Evolutionary conservation across 805 yeast species (phyloP).

Genomic region (Tetrapisispora pingtungensis): DNA sequence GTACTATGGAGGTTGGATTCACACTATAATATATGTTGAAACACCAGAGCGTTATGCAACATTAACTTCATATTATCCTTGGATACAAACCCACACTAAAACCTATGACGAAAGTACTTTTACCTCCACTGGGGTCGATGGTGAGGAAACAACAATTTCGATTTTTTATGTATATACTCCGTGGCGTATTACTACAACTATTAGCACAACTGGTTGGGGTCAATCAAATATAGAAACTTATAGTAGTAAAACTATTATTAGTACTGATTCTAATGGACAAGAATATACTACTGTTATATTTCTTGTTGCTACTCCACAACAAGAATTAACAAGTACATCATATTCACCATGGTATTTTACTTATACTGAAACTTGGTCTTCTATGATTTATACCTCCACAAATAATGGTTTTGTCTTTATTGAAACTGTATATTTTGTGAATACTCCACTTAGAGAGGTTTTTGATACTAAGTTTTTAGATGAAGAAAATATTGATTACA

Average conservation of each 20-base stretch:
- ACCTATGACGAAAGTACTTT: background rate
- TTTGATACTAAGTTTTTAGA: background rate
- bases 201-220: constrained; percentile 1
- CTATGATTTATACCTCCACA: background rate
- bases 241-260: background rate
- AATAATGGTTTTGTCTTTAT: background rate
- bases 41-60: background rate
- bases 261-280: background rate
- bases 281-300: constrained; percentile 3
- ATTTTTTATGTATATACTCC: background rate
- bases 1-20: background rate
- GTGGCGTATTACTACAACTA: background rate
- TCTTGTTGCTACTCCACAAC: constrained; percentile 2
- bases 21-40: background rate
- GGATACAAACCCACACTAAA: background rate
- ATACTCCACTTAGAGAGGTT: background rate
- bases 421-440: background rate
- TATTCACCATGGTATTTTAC: background rate
- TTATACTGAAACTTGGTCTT: background rate
- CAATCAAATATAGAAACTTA: background rate
- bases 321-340: background rate
- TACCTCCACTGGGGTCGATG: background rate
- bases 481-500: background rate
- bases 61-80: background rate
- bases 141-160: background rate